These are phyloP conservation scores for Moesziomyces antarcticus DNA, from an alignment of 1,284 basidiomycete genomes.

Conservation along the genomic window DNA sequence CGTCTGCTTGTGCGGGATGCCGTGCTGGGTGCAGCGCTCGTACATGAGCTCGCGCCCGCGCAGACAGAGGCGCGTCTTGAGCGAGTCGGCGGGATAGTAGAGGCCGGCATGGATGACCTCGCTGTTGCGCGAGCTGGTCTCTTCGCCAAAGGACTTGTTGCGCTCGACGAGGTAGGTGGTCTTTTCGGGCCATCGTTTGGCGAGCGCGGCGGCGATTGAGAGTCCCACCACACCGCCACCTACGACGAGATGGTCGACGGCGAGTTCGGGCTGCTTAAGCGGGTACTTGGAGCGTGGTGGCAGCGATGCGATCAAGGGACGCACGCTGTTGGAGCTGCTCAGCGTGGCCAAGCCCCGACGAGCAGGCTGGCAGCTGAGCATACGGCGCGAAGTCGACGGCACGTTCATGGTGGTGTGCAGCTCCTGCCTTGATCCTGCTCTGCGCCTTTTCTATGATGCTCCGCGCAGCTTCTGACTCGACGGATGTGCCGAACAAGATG, in stretches of 20 bases:
- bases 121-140: slow-evolving; percentile 81
- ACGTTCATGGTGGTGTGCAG: slow-evolving; percentile 1
- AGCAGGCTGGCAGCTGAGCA: neutral
- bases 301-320: slow-evolving; percentile 46
- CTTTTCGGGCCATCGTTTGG: slow-evolving; percentile 76
- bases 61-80: slow-evolving; percentile 88
- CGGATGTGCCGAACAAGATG: neutral
- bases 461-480: neutral
- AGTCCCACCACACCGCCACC: slow-evolving; percentile 92
- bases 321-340: neutral
- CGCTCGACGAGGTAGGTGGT: slow-evolving; percentile 88
- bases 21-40: slow-evolving; percentile 76
- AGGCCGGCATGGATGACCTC: slow-evolving; percentile 88
- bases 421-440: neutral
- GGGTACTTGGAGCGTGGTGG: slow-evolving; percentile 38
- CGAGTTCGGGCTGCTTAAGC: slow-evolving; percentile 73
- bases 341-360: slow-evolving; percentile 26
- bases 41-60: slow-evolving; percentile 88
- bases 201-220: slow-evolving; percentile 82
- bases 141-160: slow-evolving; percentile 70
- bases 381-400: slow-evolving; percentile 3
- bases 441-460: too few species aligned
- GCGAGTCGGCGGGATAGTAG: slow-evolving; percentile 81
- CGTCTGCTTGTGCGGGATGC: slow-evolving; percentile 78
- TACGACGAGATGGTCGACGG: slow-evolving; percentile 89